A percentile compares a stretch with the other conserved stretches of the same genome.
Evolutionary conservation across 805 yeast species (phyloP).

Genomic region (Candida ulmi): DNA sequence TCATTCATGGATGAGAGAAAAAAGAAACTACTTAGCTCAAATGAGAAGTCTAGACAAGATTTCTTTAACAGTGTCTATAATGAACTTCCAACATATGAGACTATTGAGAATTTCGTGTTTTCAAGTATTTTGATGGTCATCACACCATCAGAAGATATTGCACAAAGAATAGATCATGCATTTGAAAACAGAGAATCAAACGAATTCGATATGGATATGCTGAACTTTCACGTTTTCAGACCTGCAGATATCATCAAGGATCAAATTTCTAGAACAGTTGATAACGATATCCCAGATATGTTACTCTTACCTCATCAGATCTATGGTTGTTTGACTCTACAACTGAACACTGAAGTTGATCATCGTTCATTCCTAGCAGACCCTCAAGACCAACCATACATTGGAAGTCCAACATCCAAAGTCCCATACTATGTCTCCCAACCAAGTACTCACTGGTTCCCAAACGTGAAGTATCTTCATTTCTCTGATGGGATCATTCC

Average conservation of each 20-base stretch:
- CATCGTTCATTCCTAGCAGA: constrained; percentile 39
- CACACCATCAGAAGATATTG: constrained; percentile 36
- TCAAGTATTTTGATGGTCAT: constrained; percentile 54
- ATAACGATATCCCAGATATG: constrained; percentile 18
- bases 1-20: not conserved
- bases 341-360: constrained; percentile 28
- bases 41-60: constrained; percentile 7
- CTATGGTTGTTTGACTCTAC: constrained; percentile 48
- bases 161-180: constrained; percentile 15
- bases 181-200: constrained; percentile 21
- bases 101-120: constrained; percentile 25
- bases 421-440: constrained; percentile 14
- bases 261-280: constrained; percentile 4
- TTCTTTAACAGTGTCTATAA: constrained; percentile 28
- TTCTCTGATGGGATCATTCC: constrained; percentile 63
- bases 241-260: constrained; percentile 14
- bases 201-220: constrained; percentile 54
- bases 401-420: constrained; percentile 10
- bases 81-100: constrained; percentile 30
- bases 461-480: constrained; percentile 43
- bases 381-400: constrained; percentile 35
- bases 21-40: not conserved
- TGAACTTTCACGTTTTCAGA: constrained; percentile 33
- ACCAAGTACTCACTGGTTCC: constrained; percentile 14
- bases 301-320: constrained; percentile 42